Evolutionary conservation across 768 basidiomycete genomes (phyloP), one percentile per base, ranked within the genome.

Genomic region (Boletus sp.): DNA sequence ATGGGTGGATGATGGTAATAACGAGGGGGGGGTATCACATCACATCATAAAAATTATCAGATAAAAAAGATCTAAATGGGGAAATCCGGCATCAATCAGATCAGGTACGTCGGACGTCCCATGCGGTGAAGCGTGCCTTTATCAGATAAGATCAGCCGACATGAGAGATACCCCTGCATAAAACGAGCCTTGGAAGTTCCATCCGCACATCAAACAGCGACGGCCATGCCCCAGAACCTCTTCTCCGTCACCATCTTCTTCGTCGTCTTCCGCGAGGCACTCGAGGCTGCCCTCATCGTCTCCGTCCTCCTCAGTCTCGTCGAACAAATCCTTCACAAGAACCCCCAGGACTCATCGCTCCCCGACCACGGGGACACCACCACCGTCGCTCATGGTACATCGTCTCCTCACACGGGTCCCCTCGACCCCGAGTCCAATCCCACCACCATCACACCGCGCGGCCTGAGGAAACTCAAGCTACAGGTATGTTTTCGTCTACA

Each of bases 231-330:
- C 11, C 28, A 24, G 59, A 82, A 85, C 67, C 76, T 94, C 54
- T 97, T 97, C 75, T 91, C 90, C 56, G 82, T 95, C 54, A 86
- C 93, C 67, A 93, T 98, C 64, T 97, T 94, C 79, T 94, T 98
- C 82, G 94, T 97, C 75, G 86, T 95, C 75, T 94, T 96, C 73
- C 84, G 94, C 69, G 94, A 97, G 81, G 90, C 92, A 5, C 81
- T 97, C 60, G 94, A 97, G 78, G 90, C 93, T 5, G 85, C 85
- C 42, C 89, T 98, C 77, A 92, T 98, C 79, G 76, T 97, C 70
- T 90, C 92, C 7, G 92, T 96, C 55, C 83, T 98, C 47, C 87
- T 96, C 51, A 86, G 90, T 61, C 85, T 98, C 58, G 90, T 92
- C n/a, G 86, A 96, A 66, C 93, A 95, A 62, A 84, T 94, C 60